Evolutionary conservation across 2,329 filamentous ascomycete species (phyloP).

Genomic region (Penicillium crustosum): DNA sequence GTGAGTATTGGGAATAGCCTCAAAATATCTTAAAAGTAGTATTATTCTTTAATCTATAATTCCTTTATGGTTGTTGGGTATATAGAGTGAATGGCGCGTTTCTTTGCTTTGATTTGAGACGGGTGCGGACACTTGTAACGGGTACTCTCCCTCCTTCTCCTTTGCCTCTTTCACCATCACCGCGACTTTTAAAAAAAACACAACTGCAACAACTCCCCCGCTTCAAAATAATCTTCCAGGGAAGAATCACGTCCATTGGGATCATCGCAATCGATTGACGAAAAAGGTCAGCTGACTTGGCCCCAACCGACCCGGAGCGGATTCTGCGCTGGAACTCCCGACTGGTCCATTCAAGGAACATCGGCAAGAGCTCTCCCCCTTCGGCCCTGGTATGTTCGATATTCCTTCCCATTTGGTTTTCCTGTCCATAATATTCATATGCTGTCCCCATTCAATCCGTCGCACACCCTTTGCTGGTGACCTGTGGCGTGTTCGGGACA

Average conservation of each 20-base stretch:
- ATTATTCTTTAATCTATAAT: background rate
- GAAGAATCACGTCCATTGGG: slow-evolving; percentile 3
- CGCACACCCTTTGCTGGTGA: slow-evolving; percentile 1
- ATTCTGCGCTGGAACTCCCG: slow-evolving; percentile 14
- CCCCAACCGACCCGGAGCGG: slow-evolving; percentile 7
- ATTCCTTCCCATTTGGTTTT: slow-evolving; percentile 6
- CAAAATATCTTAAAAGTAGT: background rate
- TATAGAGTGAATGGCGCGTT: background rate
- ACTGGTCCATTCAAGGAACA: slow-evolving; percentile 9
- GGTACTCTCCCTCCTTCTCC: slow-evolving; percentile 8
- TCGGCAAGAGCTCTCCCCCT: slow-evolving; percentile 12
- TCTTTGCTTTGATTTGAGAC: slow-evolving; percentile 3
- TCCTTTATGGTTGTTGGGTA: background rate
- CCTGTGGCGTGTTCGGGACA: slow-evolving; percentile 5
- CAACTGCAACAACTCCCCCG: slow-evolving; percentile 5
- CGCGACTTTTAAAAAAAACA: background rate
- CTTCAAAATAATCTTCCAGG: background rate
- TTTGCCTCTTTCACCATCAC: slow-evolving; percentile 14
- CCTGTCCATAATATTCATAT: slow-evolving; percentile 2
- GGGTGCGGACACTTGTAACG: slow-evolving; percentile 14
- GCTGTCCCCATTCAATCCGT: background rate
- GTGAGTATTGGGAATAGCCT: background rate
- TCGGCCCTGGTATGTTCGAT: slow-evolving; percentile 23
- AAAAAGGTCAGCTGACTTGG: slow-evolving; percentile 10
- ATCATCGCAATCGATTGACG: slow-evolving; percentile 6